phyloP scores from a whole-genome alignment of 345 rosid species.

The Fremontodendron californicum region DNA sequence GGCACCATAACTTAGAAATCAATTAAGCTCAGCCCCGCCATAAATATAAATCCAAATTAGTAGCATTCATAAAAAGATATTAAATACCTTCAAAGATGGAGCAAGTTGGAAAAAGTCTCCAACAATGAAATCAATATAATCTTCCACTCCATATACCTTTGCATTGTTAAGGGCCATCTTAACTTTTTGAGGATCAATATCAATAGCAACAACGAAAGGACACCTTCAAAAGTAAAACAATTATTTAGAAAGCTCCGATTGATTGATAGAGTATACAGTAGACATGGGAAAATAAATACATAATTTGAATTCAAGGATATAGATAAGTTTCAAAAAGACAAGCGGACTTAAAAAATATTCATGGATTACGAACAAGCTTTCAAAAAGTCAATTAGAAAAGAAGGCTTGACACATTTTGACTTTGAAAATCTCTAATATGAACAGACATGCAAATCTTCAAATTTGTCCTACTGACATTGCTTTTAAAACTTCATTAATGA shows the following conservation, averaged over 20 bases:
- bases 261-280: neutral
- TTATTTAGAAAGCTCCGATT: neutral
- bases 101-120: slow-evolving; percentile 46
- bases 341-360: neutral
- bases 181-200: slow-evolving; percentile 46
- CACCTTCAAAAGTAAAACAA: slow-evolving; percentile 21
- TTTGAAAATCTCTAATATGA: neutral
- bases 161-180: slow-evolving; percentile 39
- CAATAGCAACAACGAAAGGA: slow-evolving; percentile 43
- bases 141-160: slow-evolving; percentile 45
- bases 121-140: slow-evolving; percentile 36
- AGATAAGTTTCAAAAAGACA: neutral
- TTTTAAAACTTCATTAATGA: neutral
- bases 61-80: neutral
- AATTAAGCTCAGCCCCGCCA: neutral
- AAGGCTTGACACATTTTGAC: neutral
- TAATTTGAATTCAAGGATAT: neutral
- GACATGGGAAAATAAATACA: neutral
- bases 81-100: slow-evolving; percentile 42
- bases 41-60: neutral
- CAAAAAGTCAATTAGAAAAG: neutral
- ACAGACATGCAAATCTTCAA: neutral
- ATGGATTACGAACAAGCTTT: neutral
- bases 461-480: neutral
- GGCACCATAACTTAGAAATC: neutral